These are phyloP conservation scores for Bryum argenteum DNA, from an alignment of 225 moss, liverwort and hornwort genomes.

Conservation along the genomic window DNA sequence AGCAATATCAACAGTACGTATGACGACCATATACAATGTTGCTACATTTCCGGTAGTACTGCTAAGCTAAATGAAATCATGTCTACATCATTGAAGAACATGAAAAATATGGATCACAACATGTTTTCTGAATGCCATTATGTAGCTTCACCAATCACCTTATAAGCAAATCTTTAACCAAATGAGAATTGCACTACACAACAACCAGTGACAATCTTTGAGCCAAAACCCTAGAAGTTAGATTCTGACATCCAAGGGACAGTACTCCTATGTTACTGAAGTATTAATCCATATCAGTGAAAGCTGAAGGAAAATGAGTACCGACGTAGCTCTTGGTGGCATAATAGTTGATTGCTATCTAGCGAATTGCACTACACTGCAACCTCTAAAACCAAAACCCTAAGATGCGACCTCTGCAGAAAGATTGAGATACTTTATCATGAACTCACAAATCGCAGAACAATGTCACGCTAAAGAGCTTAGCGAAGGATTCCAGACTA, in stretches of 20 bases:
- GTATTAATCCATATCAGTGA: too few relatives aligned
- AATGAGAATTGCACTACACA: constrained; percentile 18
- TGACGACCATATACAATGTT: constrained; percentile 14
- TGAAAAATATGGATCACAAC: not conserved
- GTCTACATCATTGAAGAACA: constrained; percentile 15
- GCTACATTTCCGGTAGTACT: constrained; percentile 7
- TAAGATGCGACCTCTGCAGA: too few relatives aligned
- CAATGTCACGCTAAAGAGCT: too few relatives aligned
- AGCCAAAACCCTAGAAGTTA: constrained; percentile 24
- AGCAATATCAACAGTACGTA: constrained; percentile 14
- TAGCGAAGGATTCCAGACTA: too few relatives aligned
- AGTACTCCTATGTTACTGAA: too few relatives aligned
- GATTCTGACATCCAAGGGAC: not conserved
- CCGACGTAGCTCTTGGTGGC: not conserved
- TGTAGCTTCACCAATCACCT: constrained; percentile 10
- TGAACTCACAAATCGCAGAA: too few relatives aligned
- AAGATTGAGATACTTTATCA: too few relatives aligned
- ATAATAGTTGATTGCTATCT: not conserved
- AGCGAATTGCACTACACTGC: too few relatives aligned
- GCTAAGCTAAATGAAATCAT: not conserved
- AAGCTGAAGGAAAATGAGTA: too few relatives aligned
- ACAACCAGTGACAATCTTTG: constrained; percentile 5
- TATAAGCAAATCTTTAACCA: constrained; percentile 10
- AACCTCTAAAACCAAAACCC: too few relatives aligned
- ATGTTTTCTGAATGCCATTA: not conserved